phyloP scores from a whole-genome alignment of 768 basidiomycete species.

The Royoungia palumana region DNA sequence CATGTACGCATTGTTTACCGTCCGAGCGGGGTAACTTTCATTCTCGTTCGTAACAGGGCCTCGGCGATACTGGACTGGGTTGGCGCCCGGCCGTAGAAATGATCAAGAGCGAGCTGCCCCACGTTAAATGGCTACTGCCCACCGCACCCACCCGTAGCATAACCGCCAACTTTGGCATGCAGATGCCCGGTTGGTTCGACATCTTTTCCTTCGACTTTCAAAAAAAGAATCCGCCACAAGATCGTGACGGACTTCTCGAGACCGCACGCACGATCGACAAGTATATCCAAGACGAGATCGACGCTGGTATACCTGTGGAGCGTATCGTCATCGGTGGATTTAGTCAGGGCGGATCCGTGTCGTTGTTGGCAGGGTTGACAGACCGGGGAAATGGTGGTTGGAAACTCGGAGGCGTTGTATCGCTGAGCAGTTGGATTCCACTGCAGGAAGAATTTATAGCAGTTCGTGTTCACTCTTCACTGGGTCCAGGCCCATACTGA shows the following conservation, averaged over 20 bases:
- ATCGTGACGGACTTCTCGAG: slow-evolving; percentile 55
- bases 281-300: slow-evolving; percentile 73
- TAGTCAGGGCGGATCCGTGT: slow-evolving; percentile 80
- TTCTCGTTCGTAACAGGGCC: slow-evolving; percentile 45
- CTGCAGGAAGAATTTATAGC: slow-evolving; percentile 60
- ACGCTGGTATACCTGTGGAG: slow-evolving; percentile 60
- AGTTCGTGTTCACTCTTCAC: slow-evolving; percentile 37
- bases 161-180: slow-evolving; percentile 65
- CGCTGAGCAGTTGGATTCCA: slow-evolving; percentile 80
- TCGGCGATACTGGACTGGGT: slow-evolving; percentile 72
- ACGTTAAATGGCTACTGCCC: slow-evolving; percentile 85
- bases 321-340: slow-evolving; percentile 87
- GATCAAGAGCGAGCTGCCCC: slow-evolving; percentile 56
- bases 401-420: slow-evolving; percentile 67
- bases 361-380: slow-evolving; percentile 63
- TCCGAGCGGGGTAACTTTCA: background rate
- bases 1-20: slow-evolving; percentile 66
- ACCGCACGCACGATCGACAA: slow-evolving; percentile 59
- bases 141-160: slow-evolving; percentile 46
- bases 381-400: slow-evolving; percentile 39
- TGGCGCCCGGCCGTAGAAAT: slow-evolving; percentile 75
- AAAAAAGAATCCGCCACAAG: slow-evolving; percentile 48
- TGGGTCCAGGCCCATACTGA: slow-evolving; percentile 1
- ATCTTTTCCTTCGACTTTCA: slow-evolving; percentile 59
- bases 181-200: slow-evolving; percentile 84